Evolutionary conservation across 140 eudicot species (phyloP), one percentile per base, ranked within the genome.

Genomic region (Flaveria floridana): DNA sequence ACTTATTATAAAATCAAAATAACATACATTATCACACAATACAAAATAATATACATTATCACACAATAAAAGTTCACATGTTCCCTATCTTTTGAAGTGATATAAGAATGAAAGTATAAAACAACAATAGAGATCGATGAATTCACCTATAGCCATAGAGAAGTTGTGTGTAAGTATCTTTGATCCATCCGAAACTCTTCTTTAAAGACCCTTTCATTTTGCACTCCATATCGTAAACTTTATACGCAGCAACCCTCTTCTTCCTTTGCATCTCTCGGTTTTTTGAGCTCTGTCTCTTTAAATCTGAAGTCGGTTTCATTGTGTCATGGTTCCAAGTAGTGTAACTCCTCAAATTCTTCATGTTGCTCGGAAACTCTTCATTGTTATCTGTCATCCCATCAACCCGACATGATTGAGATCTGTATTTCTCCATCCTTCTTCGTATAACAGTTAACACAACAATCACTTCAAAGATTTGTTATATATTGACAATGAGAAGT

Each of bases 171-270:
- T 62, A 86, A 42, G 86, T 62, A 26, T 90, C 84, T 69, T 84
- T 91, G 65, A 91, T 76, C 97, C 96, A 88, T 74, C 89, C 88
- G 50, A 86, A 88, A 68, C 96, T 91, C 81, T 91, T 91, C 73
- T 89, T 91, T 19, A 91, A 74, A 71, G 97, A 85, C 10, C 93
- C 90, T 70, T 86, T 91, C 96, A 91, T 80, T 81, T 91, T 91
- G 12, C 83, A 85, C 75, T 91, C 93, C 56, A 82, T 75, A 6
- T 86, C 64, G 72, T 88, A 91, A 18, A 80, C 91, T 21, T 88
- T 88, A 68, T 91, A 91, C 23, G 84, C 76, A 19, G 84, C 97
- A 61, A 91, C 87, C 80, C 97, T 85, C 28, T 84, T 90, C 81
- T 89, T 89, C 79, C 96, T 77, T 81, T 85, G 88, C 86, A 87